Evolutionary conservation across 2,329 filamentous ascomycete species (phyloP).

Genomic region (Penicillium sp.): DNA sequence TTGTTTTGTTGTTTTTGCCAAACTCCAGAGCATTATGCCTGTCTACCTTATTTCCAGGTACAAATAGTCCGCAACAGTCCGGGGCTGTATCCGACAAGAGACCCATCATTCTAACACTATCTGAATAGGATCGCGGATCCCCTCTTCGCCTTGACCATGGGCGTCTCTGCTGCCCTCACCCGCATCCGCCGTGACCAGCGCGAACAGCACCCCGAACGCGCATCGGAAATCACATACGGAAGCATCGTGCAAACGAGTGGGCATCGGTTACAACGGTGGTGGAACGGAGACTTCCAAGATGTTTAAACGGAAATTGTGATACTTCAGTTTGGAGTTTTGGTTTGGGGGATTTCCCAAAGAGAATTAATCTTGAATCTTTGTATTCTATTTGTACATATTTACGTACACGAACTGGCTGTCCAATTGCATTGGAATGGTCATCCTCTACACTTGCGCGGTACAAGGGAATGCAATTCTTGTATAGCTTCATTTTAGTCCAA

Average conservation of each 20-base stretch:
- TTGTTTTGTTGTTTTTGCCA: neutral
- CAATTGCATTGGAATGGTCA: neutral
- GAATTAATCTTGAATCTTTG: neutral
- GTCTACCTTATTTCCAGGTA: conserved; percentile 47
- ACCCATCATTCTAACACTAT: neutral
- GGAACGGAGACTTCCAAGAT: conserved; percentile 40
- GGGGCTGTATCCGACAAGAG: neutral
- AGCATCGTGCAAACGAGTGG: conserved; percentile 32
- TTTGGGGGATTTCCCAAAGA: neutral
- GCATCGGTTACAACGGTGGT: conserved; percentile 40
- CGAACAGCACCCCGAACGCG: conserved; percentile 45
- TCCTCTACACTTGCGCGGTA: neutral
- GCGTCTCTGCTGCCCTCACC: conserved; percentile 52
- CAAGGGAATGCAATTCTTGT: neutral
- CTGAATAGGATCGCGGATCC: conserved; percentile 51
- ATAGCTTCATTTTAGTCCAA: neutral
- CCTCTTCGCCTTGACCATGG: conserved; percentile 54
- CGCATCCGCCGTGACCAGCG: conserved; percentile 57
- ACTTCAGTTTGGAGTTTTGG: neutral
- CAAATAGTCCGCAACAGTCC: neutral
- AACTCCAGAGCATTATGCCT: conserved; percentile 15
- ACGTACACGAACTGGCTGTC: neutral
- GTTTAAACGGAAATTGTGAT: conserved; percentile 19
- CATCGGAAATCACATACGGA: conserved; percentile 34
- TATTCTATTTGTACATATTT: neutral